Base-by-base conservation (phyloP, 192 early-diverging fungal species). In the Linnemannia elongata region DNA sequence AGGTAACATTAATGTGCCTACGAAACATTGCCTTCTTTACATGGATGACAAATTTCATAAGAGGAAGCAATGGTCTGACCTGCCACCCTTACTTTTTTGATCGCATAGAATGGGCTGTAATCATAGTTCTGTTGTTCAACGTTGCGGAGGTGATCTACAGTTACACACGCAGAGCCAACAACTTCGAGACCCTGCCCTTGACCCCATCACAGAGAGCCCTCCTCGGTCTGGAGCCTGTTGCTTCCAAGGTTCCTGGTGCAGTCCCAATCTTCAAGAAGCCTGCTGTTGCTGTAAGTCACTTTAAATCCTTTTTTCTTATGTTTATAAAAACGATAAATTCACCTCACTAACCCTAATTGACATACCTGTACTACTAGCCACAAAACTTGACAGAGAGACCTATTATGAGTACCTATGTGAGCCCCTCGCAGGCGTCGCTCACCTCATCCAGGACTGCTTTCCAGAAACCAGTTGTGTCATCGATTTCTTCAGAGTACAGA, bases 321-420 rank as follows among this genome's bases (percentile, higher is more conserved):
- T 30, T 17, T 3, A n/a, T n/a, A 72, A 44, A 9, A 15, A 45
- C n/a, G 45, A 24, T n/a, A 15, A 38, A 7, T 47, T 54, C 18
- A 1, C 18, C 18, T 36, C 36, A 52, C 4, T 47, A 47, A 44
- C 6, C 49, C 49, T 30, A 15, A 15, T 30, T n/a, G 4, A 71
- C 18, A 33, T 74, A 45, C 42, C 55, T 66, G 5, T 52, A 52
- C 27, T 36, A 39, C 18, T 41, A 81, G 75, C 60, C 70, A 20
- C 72, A 66, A 30, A 78, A 69, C 57, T 30, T 75, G 27, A 57
- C 72, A 1, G 79, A 87, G 66, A 81, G 30, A 30, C 79, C 85
- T 22, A 78, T 87, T 2, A 54, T 78, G 75, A 87, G 79, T 70
- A 81, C 85, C 13, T 87, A 81, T 30, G 41, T 87, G 47, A 87